Base-by-base conservation (phyloP, 176 grass and related monocot species). In the Oryza brachyantha region DNA sequence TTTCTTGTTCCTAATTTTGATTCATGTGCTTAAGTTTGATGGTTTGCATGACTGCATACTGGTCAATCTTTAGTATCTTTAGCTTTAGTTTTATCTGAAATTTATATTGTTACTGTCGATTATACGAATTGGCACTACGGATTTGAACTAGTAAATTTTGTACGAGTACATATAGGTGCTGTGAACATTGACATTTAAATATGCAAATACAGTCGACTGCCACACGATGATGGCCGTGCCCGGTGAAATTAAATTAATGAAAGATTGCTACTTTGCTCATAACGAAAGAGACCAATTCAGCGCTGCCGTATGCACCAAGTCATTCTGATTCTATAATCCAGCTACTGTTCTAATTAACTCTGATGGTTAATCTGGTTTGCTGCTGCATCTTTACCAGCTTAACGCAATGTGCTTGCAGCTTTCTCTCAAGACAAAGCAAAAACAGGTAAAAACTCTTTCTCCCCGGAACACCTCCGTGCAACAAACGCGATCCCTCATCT, bases 271-370 rank as follows among this genome's bases (percentile, higher is more conserved):
- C 75, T 48, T 79, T 50, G 86, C 36, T 83, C 36, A 0, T 84
- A 83, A 68, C 86, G 80, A n/a, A 88, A 28, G 39, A n/a, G 75
- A 79, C 75, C 50, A 17, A 24, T 83, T 88, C 80, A 52, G 28
- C 31, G 27, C 72, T 54, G 31, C n/a, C n/a, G n/a, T n/a, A n/a
- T 48, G 54, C 1, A n/a, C 34, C 25, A 65, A 68, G 43, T 42
- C 17, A 61, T 31, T 73, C 32, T 24, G 42, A 55, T 66, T 66
- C 26, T 78, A 79, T 19, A 50, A 63, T 50, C 2, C 21, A 39
- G 31, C 4, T 3, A n/a, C 45, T 48, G 5, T 48, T 48, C 17
- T 43, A 43, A 43, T 43, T 46, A 46, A 17, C 14, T 48, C 61
- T 46, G 61, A 48, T 48, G 45, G 45, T 17, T 48, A 16, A 48